These are phyloP conservation scores for Dothideomycetidae sp. DNA, from an alignment of 2,329 filamentous ascomycete genomes.

Conservation along the genomic window DNA sequence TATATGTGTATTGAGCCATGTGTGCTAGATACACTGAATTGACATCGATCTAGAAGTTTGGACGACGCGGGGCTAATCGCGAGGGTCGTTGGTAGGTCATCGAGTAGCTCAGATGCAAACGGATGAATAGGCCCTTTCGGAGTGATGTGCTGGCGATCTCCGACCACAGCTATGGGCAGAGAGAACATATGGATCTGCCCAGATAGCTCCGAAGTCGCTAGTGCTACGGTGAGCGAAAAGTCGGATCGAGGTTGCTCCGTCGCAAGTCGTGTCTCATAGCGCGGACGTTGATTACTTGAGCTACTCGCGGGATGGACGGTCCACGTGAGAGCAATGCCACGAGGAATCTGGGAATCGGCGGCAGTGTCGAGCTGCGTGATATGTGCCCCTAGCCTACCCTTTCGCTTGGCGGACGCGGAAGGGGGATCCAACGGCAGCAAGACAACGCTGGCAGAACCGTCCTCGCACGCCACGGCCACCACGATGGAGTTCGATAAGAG, in stretches of 20 bases:
- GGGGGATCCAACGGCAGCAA: slow-evolving; percentile 41
- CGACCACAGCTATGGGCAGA: slow-evolving; percentile 19
- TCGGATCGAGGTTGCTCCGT: neutral
- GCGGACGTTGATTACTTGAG: slow-evolving; percentile 17
- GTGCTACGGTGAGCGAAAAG: slow-evolving; percentile 27
- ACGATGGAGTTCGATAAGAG: slow-evolving; percentile 36
- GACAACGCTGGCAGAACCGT: slow-evolving; percentile 42
- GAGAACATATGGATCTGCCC: slow-evolving; percentile 29
- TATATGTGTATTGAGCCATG: slow-evolving; percentile 41
- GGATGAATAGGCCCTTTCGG: slow-evolving; percentile 19
- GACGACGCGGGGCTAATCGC: slow-evolving; percentile 42
- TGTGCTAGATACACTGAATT: slow-evolving; percentile 39
- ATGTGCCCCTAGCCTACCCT: slow-evolving; percentile 29
- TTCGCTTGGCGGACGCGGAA: slow-evolving; percentile 26
- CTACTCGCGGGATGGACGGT: slow-evolving; percentile 21
- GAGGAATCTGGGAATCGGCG: slow-evolving; percentile 37
- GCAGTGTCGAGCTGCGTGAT: slow-evolving; percentile 33
- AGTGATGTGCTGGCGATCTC: neutral
- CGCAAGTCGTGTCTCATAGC: neutral
- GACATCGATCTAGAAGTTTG: slow-evolving; percentile 35
- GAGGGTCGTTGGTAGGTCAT: slow-evolving; percentile 36
- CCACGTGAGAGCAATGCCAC: slow-evolving; percentile 39
- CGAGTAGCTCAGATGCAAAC: slow-evolving; percentile 34
- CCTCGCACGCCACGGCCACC: slow-evolving; percentile 40
- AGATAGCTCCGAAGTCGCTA: slow-evolving; percentile 21